Evolutionary conservation across 257 asterid species (phyloP), one percentile per base, ranked within the genome.

Genomic region (Mitragyna speciosa): DNA sequence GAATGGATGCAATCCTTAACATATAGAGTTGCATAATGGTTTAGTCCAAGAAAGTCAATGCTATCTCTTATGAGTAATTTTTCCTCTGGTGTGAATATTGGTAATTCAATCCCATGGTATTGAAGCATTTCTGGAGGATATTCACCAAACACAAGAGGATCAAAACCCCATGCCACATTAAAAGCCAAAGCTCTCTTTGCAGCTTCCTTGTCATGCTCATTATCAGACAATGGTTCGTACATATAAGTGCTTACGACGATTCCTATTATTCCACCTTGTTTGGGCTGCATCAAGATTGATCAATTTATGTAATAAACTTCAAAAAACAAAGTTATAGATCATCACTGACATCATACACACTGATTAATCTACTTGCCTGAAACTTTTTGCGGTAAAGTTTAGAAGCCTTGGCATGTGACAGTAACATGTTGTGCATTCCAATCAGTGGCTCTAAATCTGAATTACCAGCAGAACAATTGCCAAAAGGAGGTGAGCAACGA

Each of bases 101-200:
- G 97, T 15, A 95, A 68, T 24, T 91, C 87, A 47, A 61, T 73
- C 70, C 91, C 88, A 24, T 82, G 92, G 76, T 82, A 82, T 31
- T 52, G 83, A 76, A 76, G 86, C 97, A 95, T 92, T 81, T 91
- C 93, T n/a, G 83, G 82, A 45, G 99, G 99, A 81, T 95, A 93
- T 26, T 92, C 92, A 10, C 97, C 99, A 71, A 83, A 88, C 19
- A 93, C 84, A 8, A 93, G 78, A 4, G 98, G 96, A 79, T 93
- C 96, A 73, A 92, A 82, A 51, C 78, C 67, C 96, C 91, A 90
- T 75, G 88, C 97, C 41, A 82, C 79, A 72, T 85, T 82, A 69
- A 82, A 88, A 64, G 94, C 91, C 69, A 92, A 76, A 76, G 91
- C 90, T 83, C 94, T 82, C 0, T 80, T 77, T 52, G 89, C 87